phyloP scores from a whole-genome alignment of 192 early-diverging fungal species.

The Coemansia sp. region DNA sequence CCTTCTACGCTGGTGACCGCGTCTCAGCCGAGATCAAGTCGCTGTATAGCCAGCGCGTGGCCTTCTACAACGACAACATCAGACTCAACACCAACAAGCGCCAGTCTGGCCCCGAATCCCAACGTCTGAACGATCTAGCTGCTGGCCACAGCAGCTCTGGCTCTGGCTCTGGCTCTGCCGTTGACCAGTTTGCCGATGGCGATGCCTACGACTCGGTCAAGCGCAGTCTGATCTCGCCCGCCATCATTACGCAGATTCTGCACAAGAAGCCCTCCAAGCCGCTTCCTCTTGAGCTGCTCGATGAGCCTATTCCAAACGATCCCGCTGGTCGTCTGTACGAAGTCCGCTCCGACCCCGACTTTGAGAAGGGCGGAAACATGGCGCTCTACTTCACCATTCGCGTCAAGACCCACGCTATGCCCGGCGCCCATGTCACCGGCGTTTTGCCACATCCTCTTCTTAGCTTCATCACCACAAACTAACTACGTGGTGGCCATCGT shows the following conservation, averaged over 20 bases:
- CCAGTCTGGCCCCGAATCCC: conserved; percentile 25
- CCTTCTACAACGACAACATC: conserved; percentile 51
- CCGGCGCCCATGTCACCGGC: conserved; percentile 23
- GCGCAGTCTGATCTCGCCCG: conserved; percentile 41
- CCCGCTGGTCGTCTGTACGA: conserved; percentile 49
- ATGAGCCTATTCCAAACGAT: conserved; percentile 46
- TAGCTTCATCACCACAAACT: conserved; percentile 46
- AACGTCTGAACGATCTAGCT: conserved; percentile 37
- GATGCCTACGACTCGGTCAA: conserved; percentile 24
- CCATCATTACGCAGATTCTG: conserved; percentile 37
- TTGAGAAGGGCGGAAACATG: conserved; percentile 33
- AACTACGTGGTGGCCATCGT: not conserved
- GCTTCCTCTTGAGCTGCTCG: conserved; percentile 41
- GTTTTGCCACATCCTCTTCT: conserved; percentile 44
- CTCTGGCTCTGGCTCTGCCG: conserved; percentile 6
- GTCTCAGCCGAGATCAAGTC: conserved; percentile 49
- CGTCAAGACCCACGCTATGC: conserved; percentile 28
- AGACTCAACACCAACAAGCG: conserved; percentile 28
- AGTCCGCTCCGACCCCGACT: conserved; percentile 36
- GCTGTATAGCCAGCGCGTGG: conserved; percentile 35
- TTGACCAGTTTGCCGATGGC: conserved; percentile 35
- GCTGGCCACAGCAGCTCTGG: conserved; percentile 41
- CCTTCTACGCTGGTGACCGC: conserved; percentile 37
- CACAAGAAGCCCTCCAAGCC: conserved; percentile 34
- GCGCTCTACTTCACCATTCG: conserved; percentile 46